phyloP scores from a whole-genome alignment of 768 basidiomycete species.

The Auriscalpium microsporum region DNA sequence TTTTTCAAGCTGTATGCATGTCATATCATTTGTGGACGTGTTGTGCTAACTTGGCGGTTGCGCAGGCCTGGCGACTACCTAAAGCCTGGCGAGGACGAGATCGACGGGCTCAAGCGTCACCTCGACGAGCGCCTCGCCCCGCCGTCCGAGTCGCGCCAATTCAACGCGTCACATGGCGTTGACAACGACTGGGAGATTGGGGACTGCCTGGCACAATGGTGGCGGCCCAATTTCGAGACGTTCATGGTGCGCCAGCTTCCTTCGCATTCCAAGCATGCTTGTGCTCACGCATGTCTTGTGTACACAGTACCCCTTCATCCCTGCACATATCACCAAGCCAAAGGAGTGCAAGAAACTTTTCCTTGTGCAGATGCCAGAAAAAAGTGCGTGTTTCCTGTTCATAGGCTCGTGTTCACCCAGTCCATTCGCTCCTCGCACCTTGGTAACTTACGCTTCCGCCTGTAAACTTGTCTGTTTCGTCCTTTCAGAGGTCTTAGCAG shows the following conservation, averaged over 20 bases:
- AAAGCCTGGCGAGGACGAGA: conserved; percentile 91
- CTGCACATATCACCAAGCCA: conserved; percentile 93
- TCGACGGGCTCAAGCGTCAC: conserved; percentile 81
- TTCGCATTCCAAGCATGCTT: background rate
- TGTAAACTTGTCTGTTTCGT: background rate
- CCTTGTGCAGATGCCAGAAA: conserved; percentile 90
- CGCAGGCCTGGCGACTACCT: conserved; percentile 94
- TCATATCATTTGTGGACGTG: background rate
- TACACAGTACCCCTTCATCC: conserved; percentile 81
- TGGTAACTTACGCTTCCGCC: background rate
- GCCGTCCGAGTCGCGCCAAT: conserved; percentile 60
- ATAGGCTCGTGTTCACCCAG: background rate
- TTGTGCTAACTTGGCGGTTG: background rate
- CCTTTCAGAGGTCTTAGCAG: conserved; percentile 78
- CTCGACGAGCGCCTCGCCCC: conserved; percentile 87
- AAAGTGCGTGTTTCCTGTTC: conserved; percentile 48
- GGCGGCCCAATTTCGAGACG: conserved; percentile 96
- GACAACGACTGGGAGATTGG: conserved; percentile 95
- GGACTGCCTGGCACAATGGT: conserved; percentile 97
- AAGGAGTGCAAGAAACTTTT: conserved; percentile 98
- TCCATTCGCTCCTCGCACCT: background rate
- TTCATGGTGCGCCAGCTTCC: conserved; percentile 70
- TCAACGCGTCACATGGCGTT: conserved; percentile 65
- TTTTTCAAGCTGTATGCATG: conserved; percentile 93
- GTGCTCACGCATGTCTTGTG: background rate